Percentiles rank a stretch among this genome's conserved stretches.
Conservation (phyloP, 768 basidiomycete species). For the Tricholomella constricta region DNA sequence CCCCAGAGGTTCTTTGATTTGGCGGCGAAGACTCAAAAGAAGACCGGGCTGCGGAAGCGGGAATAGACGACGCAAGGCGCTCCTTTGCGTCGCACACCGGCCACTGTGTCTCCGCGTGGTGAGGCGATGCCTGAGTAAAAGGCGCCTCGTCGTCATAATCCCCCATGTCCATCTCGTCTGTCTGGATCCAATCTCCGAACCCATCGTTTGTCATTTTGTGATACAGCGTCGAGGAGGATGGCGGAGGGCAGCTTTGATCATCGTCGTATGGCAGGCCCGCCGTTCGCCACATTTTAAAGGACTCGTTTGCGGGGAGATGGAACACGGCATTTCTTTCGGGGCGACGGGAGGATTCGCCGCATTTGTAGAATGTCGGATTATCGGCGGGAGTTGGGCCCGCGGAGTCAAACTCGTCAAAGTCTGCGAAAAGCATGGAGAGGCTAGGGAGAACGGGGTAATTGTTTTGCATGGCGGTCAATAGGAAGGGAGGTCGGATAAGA, state of each 20-base stretch:
- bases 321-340: constrained; percentile 17
- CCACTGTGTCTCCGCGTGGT: constrained; percentile 6
- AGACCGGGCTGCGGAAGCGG: constrained; percentile 15
- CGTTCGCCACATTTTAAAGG: constrained; percentile 13
- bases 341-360: constrained; percentile 20
- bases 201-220: constrained; percentile 4
- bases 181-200: constrained; percentile 7
- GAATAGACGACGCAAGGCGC: constrained; percentile 7
- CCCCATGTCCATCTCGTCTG: constrained; percentile 5
- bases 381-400: constrained; percentile 16
- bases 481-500: neutral
- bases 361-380: constrained; percentile 20
- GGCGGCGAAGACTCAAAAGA: constrained; percentile 9
- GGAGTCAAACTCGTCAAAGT: constrained; percentile 5
- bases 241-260: neutral
- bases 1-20: constrained; percentile 4
- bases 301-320: constrained; percentile 10
- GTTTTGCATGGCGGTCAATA: constrained; percentile 6
- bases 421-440: constrained; percentile 1
- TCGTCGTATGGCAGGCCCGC: neutral
- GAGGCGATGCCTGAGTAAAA: neutral
- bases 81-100: constrained; percentile 8
- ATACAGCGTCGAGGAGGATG: constrained; percentile 6
- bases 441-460: constrained; percentile 8
- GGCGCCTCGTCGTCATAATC: neutral